These are phyloP conservation scores for Lagenaria siceraria DNA, from an alignment of 306 rosid species.

Conservation along the genomic window DNA sequence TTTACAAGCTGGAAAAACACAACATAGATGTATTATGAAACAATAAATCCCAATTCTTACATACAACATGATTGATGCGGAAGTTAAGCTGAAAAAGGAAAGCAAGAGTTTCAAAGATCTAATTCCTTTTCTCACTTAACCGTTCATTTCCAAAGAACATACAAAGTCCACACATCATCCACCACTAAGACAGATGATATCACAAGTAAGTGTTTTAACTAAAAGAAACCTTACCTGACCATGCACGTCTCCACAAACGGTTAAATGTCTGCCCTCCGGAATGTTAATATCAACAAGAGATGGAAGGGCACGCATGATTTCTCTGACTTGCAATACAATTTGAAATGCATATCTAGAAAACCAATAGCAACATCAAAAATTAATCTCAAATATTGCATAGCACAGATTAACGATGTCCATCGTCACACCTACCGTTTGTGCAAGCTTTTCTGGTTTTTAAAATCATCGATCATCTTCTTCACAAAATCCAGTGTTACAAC, in stretches of 20 bases:
- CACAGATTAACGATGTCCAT: neutral
- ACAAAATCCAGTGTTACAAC: constrained; percentile 81
- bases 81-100: neutral
- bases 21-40: neutral
- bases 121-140: neutral
- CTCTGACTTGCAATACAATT: constrained; percentile 80
- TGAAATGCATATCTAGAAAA: constrained; percentile 81
- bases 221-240: constrained; percentile 60
- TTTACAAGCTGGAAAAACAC: neutral
- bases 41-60: neutral
- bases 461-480: constrained; percentile 93
- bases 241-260: constrained; percentile 98
- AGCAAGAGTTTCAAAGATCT: neutral
- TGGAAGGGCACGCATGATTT: constrained; percentile 63
- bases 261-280: constrained; percentile 70
- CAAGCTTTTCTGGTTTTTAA: constrained; percentile 74
- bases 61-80: neutral
- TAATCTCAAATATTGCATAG: neutral
- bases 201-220: neutral
- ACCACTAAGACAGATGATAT: neutral
- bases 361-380: neutral
- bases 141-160: neutral
- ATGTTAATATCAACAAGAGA: constrained; percentile 77
- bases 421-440: constrained; percentile 60
- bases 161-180: neutral